phyloP scores from a whole-genome alignment of 2,329 filamentous ascomycete species.

The Cryphonectria radicalis region DNA sequence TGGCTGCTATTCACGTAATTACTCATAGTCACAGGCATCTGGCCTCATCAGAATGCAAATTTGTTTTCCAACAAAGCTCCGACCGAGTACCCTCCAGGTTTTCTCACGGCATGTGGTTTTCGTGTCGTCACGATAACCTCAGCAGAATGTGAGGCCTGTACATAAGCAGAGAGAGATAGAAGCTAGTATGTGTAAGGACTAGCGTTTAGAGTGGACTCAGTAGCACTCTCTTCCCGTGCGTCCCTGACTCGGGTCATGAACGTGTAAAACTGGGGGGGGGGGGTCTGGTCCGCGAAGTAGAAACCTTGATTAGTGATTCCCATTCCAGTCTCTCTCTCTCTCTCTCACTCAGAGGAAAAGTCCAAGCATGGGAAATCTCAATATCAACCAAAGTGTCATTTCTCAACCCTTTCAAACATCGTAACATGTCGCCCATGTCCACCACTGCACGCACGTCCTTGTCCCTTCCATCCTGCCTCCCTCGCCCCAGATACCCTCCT shows the following conservation, averaged over 20 bases:
- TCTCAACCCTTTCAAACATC: not conserved
- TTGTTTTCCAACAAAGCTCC: not conserved
- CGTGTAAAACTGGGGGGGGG: not conserved
- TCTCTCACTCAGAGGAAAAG: no score
- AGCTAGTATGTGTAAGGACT: not conserved
- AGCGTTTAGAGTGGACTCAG: no score
- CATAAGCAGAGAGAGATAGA: not conserved
- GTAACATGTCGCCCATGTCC: not conserved
- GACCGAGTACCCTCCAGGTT: not conserved
- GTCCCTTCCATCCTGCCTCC: not conserved
- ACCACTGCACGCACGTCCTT: not conserved
- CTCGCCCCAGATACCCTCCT: no score
- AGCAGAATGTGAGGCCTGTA: not conserved
- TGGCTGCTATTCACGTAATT: not conserved
- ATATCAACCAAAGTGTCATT: no score
- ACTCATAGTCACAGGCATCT: not conserved
- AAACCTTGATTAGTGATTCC: no score
- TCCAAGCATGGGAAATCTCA: no score
- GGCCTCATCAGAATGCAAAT: not conserved
- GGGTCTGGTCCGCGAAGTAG: no score
- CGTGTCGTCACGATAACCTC: not conserved
- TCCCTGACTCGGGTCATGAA: not conserved
- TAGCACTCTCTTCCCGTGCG: no score
- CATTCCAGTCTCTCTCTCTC: no score
- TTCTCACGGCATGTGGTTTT: not conserved